Conservation (phyloP, 345 rosid genomes). For the Iberis pinnata region DNA sequence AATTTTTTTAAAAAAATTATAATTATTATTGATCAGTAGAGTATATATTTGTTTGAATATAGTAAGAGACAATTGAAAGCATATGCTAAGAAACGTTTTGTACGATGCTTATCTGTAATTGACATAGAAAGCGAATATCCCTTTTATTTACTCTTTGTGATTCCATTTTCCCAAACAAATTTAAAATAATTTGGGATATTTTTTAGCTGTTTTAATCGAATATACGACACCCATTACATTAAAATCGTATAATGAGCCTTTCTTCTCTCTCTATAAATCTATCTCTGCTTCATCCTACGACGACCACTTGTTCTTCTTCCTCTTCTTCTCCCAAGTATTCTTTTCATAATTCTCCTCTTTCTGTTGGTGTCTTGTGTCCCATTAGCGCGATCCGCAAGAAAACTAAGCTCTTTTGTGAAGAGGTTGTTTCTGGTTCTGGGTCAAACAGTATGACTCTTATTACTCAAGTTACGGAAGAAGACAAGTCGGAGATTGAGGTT, state of each 20-base stretch:
- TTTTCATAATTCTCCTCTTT: slow-evolving; percentile 18
- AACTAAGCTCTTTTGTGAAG: background rate
- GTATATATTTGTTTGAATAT: no score
- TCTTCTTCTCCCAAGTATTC: slow-evolving; percentile 21
- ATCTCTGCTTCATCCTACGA: slow-evolving; percentile 24
- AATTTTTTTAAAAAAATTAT: no score
- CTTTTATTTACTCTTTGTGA: no score
- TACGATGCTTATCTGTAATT: no score
- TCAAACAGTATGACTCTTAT: slow-evolving; percentile 46
- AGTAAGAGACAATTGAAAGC: no score
- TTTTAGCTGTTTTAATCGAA: slow-evolving; percentile 16
- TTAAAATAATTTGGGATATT: background rate
- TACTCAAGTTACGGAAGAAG: slow-evolving; percentile 42
- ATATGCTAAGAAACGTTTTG: no score
- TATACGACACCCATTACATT: slow-evolving; percentile 10
- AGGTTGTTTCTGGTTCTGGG: slow-evolving; percentile 21
- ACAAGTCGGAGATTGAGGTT: slow-evolving; percentile 39
- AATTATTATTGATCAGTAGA: no score
- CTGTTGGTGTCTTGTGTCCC: slow-evolving; percentile 30
- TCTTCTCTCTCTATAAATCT: slow-evolving; percentile 53
- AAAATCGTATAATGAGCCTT: slow-evolving; percentile 26
- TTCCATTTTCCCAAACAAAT: background rate
- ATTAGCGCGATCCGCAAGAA: slow-evolving; percentile 24
- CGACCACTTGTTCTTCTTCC: slow-evolving; percentile 14
- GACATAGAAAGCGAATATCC: no score